Conservation (phyloP, 768 basidiomycete species). For the Piloderma croceum region DNA sequence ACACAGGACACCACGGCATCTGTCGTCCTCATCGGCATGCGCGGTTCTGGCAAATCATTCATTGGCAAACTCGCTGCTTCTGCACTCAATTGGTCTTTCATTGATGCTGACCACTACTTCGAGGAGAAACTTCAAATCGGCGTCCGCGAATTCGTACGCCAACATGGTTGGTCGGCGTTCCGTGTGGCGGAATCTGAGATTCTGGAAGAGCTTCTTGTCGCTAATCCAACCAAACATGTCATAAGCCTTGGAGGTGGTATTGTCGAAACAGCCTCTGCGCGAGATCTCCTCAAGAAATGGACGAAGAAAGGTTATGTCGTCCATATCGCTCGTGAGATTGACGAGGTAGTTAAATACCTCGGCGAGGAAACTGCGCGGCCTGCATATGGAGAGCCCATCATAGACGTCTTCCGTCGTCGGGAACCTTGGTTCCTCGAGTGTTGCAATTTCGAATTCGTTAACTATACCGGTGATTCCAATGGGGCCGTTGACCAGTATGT, state of each 20-base stretch:
- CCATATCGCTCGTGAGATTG: slow-evolving; percentile 73
- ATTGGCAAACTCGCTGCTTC: slow-evolving; percentile 75
- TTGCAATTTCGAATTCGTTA: slow-evolving; percentile 78
- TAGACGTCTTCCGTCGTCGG: slow-evolving; percentile 79
- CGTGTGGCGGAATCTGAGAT: slow-evolving; percentile 70
- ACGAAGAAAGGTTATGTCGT: slow-evolving; percentile 68
- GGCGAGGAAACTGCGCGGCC: slow-evolving; percentile 72
- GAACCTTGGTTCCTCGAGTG: slow-evolving; percentile 85
- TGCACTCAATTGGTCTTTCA: slow-evolving; percentile 62
- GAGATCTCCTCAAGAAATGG: slow-evolving; percentile 68
- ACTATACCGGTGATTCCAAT: slow-evolving; percentile 43
- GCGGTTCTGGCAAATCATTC: slow-evolving; percentile 92
- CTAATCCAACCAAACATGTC: slow-evolving; percentile 55
- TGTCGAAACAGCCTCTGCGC: slow-evolving; percentile 76
- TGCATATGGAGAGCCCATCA: slow-evolving; percentile 80
- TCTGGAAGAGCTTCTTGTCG: slow-evolving; percentile 59
- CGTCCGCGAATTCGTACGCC: slow-evolving; percentile 73
- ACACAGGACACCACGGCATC: slow-evolving; percentile 31
- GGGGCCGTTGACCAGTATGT: slow-evolving; percentile 17
- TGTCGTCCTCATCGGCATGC: slow-evolving; percentile 88
- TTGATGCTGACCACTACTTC: slow-evolving; percentile 86
- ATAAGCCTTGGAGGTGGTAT: slow-evolving; percentile 93
- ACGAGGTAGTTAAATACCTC: slow-evolving; percentile 79
- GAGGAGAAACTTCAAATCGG: slow-evolving; percentile 53
- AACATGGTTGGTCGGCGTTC: slow-evolving; percentile 87